Evolutionary conservation across 1,284 basidiomycete genomes (phyloP).

Genomic region (Mycocalia duriaeana): DNA sequence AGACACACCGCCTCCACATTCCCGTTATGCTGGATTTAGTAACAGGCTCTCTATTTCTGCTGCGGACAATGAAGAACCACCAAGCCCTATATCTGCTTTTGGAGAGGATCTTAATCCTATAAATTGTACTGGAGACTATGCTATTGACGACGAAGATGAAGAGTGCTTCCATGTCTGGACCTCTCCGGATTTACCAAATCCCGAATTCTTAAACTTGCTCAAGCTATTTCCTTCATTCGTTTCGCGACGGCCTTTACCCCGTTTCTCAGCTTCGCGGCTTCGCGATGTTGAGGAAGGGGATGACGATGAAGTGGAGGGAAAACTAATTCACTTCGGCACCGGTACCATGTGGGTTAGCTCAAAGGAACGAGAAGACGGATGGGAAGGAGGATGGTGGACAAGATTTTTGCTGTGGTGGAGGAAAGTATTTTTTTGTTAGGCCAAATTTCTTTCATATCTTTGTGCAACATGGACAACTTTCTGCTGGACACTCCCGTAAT

Average conservation of each 20-base stretch:
- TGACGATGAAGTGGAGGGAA: slow-evolving; percentile 43
- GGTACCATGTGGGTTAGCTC: slow-evolving; percentile 66
- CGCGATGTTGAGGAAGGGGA: slow-evolving; percentile 64
- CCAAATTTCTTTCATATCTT: slow-evolving; percentile 12
- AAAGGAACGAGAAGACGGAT: slow-evolving; percentile 50
- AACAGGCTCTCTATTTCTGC: slow-evolving; percentile 23
- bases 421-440: slow-evolving; percentile 60
- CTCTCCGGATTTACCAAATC: slow-evolving; percentile 62
- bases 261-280: slow-evolving; percentile 46
- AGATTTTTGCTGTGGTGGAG: slow-evolving; percentile 69
- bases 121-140: slow-evolving; percentile 27
- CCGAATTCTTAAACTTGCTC: slow-evolving; percentile 57
- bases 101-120: slow-evolving; percentile 32
- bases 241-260: slow-evolving; percentile 54
- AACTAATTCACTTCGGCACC: slow-evolving; percentile 62
- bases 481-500: too few relatives aligned
- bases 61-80: slow-evolving; percentile 36
- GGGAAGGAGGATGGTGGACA: slow-evolving; percentile 72
- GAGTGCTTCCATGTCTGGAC: slow-evolving; percentile 65
- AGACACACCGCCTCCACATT: slow-evolving; percentile 55
- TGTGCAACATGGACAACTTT: slow-evolving; percentile 12
- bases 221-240: slow-evolving; percentile 69
- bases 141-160: slow-evolving; percentile 43
- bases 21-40: slow-evolving; percentile 41
- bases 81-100: slow-evolving; percentile 28